phyloP scores from a whole-genome alignment of 805 yeast genomes.

The Metschnikowia gelsemii region DNA sequence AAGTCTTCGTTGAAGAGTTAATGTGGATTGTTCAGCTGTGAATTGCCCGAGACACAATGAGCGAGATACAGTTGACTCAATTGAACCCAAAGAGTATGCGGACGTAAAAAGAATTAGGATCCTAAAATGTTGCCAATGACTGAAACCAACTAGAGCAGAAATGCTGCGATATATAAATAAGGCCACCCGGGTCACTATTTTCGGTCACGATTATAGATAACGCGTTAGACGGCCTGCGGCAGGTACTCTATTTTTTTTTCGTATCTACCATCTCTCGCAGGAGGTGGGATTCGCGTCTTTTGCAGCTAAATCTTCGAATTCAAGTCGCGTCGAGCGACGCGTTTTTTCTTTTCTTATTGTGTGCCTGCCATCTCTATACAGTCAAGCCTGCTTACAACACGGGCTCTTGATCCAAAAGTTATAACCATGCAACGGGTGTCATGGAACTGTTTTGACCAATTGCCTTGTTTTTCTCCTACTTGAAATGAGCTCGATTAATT shows the following conservation, averaged over 20 bases:
- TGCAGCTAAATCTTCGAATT: slow-evolving; percentile 5
- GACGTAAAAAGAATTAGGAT: not conserved
- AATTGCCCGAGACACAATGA: no score
- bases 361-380: not conserved
- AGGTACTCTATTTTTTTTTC: not conserved
- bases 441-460: no score
- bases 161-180: slow-evolving; percentile 1
- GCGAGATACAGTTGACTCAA: no score
- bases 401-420: no score
- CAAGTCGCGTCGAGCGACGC: slow-evolving; percentile 12
- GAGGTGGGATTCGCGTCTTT: slow-evolving; percentile 12
- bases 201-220: slow-evolving; percentile 1
- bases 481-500: no score
- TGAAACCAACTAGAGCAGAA: not conserved
- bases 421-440: no score
- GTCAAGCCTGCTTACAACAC: no score
- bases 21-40: no score
- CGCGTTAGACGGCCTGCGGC: slow-evolving; percentile 5
- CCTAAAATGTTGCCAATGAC: not conserved
- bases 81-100: no score
- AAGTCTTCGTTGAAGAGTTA: no score
- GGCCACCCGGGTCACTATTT: no score
- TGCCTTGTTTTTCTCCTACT: no score
- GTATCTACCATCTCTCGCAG: slow-evolving; percentile 5
- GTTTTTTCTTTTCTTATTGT: not conserved